A percentile compares a stretch with the other conserved stretches of the same genome.
These are phyloP conservation scores for Arthrobotrys sphaeroides DNA, from an alignment of 2,329 filamentous ascomycete genomes.

Conservation along the genomic window DNA sequence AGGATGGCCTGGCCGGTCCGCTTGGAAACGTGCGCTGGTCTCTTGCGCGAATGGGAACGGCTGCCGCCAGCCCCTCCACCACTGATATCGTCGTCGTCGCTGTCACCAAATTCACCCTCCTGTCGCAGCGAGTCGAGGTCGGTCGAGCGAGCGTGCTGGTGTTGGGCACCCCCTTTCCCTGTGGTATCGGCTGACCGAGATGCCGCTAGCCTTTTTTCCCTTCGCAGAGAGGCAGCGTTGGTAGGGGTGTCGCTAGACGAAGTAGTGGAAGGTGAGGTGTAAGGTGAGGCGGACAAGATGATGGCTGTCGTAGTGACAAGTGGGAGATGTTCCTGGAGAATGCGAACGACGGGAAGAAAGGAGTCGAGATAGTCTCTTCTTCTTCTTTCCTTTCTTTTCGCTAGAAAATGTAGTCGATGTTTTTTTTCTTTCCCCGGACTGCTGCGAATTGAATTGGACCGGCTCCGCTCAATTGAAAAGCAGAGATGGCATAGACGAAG, in stretches of 20 bases:
- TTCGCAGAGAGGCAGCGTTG: constrained; percentile 49
- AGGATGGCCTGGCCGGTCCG: constrained; percentile 89
- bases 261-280: constrained; percentile 52
- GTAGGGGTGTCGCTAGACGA: constrained; percentile 52
- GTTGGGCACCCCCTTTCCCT: constrained; percentile 45
- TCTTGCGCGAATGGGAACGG: constrained; percentile 46
- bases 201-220: constrained; percentile 42
- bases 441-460: constrained; percentile 4
- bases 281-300: constrained; percentile 54
- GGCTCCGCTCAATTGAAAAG: constrained; percentile 2
- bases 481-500: constrained; percentile 12
- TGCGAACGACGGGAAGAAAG: constrained; percentile 16
- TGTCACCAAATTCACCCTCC: constrained; percentile 45
- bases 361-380: constrained; percentile 2
- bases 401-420: neutral
- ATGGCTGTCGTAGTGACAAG: constrained; percentile 41
- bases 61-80: constrained; percentile 52
- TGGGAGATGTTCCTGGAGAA: constrained; percentile 17
- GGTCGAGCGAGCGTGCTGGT: constrained; percentile 41
- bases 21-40: constrained; percentile 73
- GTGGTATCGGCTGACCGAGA: constrained; percentile 45
- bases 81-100: constrained; percentile 44
- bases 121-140: constrained; percentile 47
- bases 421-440: too few species aligned
- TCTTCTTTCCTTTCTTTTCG: too few species aligned